Base-by-base conservation (phyloP, 345 rosid species). In the Dipteronia dyeriana region DNA sequence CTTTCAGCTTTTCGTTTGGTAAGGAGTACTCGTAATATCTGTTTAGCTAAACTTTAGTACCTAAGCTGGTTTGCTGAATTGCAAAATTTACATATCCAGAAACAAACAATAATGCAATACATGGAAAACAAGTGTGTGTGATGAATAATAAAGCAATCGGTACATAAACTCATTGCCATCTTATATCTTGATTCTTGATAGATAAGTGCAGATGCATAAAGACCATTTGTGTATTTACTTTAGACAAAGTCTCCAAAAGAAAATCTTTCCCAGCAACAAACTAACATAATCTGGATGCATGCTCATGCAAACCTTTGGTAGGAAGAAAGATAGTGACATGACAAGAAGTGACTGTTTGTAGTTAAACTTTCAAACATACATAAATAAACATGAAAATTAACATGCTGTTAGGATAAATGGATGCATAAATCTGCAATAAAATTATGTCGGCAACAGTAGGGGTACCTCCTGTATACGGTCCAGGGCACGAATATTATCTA, bases 391-490 rank as follows among this genome's bases (percentile, higher is more conserved):
- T 43, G 45, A 41, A 41, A 41, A 45, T 38, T 14, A 51, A 47
- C 16, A 34, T 29, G 62, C 45, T 2, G 54, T 23, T 19, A 17
- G 75, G 34, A 45, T 47, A 59, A 22, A 23, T 16, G 23, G 19
- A 8, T 1, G 31, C 3, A n/a, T 20, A 31, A 13, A 31, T 29
- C 10, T 3, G 53, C 17, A 11, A 23, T 69, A 74, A 63, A 70
- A 49, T 56, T 38, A 14, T 17, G 56, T 22, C 49, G 51, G 19
- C 20, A 53, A 63, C 43, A 31, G 74, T n/a, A 38, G 19, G 39
- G 61, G 19, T 85, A 92, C 97, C 92, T 92, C 97, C 75, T 92
- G 97, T 79, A 91, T 91, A 51, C 97, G 97, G 81, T 92, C 97
- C 81, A 92, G 84, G 78, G 88, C 85, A 64, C 97, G 91, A 73